These are phyloP conservation scores for Drechslerella dactyloides DNA, from an alignment of 2,329 filamentous ascomycete genomes.

Conservation along the genomic window DNA sequence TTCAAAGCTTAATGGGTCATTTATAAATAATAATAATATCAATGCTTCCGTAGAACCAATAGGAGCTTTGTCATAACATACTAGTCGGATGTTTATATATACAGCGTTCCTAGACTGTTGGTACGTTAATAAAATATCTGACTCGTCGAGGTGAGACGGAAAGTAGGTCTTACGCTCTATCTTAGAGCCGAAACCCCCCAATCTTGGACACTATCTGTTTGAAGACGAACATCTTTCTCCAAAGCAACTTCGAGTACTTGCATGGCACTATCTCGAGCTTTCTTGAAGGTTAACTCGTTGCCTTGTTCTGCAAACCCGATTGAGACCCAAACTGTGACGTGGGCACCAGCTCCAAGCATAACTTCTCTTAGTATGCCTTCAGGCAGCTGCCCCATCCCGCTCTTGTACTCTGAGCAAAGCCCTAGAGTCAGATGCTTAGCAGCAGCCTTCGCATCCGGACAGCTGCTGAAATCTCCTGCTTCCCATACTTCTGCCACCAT, in stretches of 20 bases:
- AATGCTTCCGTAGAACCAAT: too few relatives aligned
- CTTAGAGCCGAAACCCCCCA: conserved; percentile 21
- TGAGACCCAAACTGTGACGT: conserved; percentile 26
- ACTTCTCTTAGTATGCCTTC: conserved; percentile 28
- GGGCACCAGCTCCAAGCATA: conserved; percentile 37
- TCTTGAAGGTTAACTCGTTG: conserved; percentile 26
- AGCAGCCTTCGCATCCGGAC: conserved; percentile 22
- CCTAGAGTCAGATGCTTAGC: conserved; percentile 14
- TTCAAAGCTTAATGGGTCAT: too few relatives aligned
- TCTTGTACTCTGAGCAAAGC: conserved; percentile 31
- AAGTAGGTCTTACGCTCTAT: too few relatives aligned
- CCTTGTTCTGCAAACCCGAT: conserved; percentile 31
- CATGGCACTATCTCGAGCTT: conserved; percentile 27
- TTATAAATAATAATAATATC: too few relatives aligned
- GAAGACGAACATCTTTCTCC: neutral
- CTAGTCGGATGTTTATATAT: too few relatives aligned
- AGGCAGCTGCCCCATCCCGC: neutral
- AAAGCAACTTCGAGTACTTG: conserved; percentile 35
- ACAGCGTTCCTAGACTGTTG: too few relatives aligned
- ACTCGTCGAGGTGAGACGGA: too few relatives aligned
- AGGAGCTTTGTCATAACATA: too few relatives aligned
- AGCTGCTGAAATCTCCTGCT: conserved; percentile 41
- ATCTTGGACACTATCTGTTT: conserved; percentile 15
- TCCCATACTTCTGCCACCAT: conserved; percentile 49
- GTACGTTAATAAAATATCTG: too few relatives aligned